These are phyloP conservation scores for Albizia julibrissin DNA, from an alignment of 306 rosid genomes.

Conservation along the genomic window DNA sequence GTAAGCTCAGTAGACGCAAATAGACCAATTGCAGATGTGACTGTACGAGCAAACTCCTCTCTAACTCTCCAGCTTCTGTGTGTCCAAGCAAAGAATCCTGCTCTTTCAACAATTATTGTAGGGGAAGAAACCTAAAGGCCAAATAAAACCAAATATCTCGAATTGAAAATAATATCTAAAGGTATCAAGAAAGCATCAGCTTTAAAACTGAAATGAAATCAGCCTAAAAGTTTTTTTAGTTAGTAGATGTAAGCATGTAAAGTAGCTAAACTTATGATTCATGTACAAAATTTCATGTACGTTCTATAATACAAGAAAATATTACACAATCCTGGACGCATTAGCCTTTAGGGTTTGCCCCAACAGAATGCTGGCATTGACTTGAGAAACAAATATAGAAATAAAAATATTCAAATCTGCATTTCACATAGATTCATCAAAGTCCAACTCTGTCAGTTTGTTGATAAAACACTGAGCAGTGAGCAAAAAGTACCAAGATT, in stretches of 20 bases:
- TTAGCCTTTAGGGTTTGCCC: background rate
- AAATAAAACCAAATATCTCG: conserved; percentile 5
- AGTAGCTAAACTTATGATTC: background rate
- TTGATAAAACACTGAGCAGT: conserved; percentile 12
- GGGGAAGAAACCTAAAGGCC: conserved; percentile 83
- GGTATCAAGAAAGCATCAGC: conserved; percentile 1
- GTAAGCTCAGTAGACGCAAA: conserved; percentile 92
- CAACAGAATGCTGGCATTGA: conserved; percentile 5
- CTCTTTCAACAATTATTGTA: conserved; percentile 95
- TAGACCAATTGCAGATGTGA: conserved; percentile 90
- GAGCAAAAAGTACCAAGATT: background rate
- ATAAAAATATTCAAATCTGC: conserved; percentile 1
- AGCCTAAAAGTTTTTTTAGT: background rate
- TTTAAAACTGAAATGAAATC: conserved; percentile 23
- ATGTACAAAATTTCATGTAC: conserved; percentile 8
- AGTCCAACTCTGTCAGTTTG: conserved; percentile 6
- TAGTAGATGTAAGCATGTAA: background rate
- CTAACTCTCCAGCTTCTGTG: conserved; percentile 98
- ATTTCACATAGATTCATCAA: conserved; percentile 8
- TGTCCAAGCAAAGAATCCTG: conserved; percentile 94
- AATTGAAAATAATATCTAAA: conserved; percentile 22
- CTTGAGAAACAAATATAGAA: background rate
- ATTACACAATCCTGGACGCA: background rate
- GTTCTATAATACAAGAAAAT: background rate
- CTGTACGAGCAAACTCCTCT: conserved; percentile 95